Percentiles rank a stretch among this genome's conserved stretches.
Conservation (phyloP, 257 asterid species). For the Perilla frutescens region DNA sequence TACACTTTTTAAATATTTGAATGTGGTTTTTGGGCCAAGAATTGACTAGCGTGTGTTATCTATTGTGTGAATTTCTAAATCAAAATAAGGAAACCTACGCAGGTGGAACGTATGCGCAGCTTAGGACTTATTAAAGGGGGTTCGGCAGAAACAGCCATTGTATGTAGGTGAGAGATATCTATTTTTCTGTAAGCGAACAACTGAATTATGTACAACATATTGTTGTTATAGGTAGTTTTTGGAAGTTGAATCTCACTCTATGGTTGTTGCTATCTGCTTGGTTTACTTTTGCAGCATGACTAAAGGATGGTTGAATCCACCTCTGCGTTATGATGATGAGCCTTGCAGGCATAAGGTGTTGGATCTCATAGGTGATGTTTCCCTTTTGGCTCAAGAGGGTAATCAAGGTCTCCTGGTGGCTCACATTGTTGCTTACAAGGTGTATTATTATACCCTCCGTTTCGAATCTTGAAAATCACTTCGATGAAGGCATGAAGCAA, state of each 20-base stretch:
- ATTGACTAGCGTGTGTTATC: slow-evolving; percentile 4
- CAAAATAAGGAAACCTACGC: slow-evolving; percentile 29
- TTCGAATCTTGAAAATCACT: not conserved
- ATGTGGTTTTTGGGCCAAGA: not conserved
- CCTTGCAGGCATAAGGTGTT: slow-evolving; percentile 96
- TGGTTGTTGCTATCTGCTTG: slow-evolving; percentile 14
- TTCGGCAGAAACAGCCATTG: slow-evolving; percentile 70
- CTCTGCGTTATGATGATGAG: slow-evolving; percentile 75
- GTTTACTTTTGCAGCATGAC: slow-evolving; percentile 49
- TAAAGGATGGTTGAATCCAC: slow-evolving; percentile 93
- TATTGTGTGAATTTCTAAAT: slow-evolving; percentile 9
- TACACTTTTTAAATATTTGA: not conserved
- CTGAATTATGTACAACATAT: not conserved
- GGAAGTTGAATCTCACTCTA: slow-evolving; percentile 4
- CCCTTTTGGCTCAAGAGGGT: slow-evolving; percentile 85
- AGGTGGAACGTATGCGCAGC: slow-evolving; percentile 77
- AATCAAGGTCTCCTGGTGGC: slow-evolving; percentile 91
- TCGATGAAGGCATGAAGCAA: not conserved
- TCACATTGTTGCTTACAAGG: slow-evolving; percentile 83
- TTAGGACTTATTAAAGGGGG: slow-evolving; percentile 90
- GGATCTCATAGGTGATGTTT: slow-evolving; percentile 94
- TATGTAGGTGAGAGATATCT: slow-evolving; percentile 71
- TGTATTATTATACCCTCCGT: slow-evolving; percentile 22
- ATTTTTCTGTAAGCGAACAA: not conserved
- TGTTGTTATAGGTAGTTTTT: slow-evolving; percentile 13